Percentiles rank a stretch among this genome's conserved stretches.
Conservation (phyloP, 345 rosid species). For the Cochlearia excelsa region DNA sequence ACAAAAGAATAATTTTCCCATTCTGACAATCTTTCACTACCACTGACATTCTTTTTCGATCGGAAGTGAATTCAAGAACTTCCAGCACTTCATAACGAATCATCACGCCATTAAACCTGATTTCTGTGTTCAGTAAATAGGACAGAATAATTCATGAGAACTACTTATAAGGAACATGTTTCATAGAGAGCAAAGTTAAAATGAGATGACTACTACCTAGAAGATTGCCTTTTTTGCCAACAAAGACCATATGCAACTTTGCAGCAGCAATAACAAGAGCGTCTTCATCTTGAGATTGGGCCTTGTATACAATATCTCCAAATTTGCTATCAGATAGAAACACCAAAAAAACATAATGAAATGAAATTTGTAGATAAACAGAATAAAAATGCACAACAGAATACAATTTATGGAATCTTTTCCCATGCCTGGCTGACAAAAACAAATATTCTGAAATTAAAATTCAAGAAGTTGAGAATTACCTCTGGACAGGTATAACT, state of each 20-base stretch:
- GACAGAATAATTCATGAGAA: conserved; percentile 22
- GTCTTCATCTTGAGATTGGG: conserved; percentile 98
- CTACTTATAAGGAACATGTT: conserved; percentile 24
- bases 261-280: conserved; percentile 98
- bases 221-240: conserved; percentile 61
- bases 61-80: conserved; percentile 92
- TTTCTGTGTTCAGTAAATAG: conserved; percentile 50
- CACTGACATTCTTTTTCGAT: conserved; percentile 95
- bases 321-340: conserved; percentile 57
- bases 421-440: conserved; percentile 5
- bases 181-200: conserved; percentile 29
- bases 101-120: conserved; percentile 57
- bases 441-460: background rate
- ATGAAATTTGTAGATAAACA: conserved; percentile 9
- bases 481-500: conserved; percentile 85
- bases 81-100: conserved; percentile 78
- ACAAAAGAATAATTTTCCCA: conserved; percentile 74
- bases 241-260: conserved; percentile 73
- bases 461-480: conserved; percentile 14
- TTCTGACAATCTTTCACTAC: conserved; percentile 73
- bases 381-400: conserved; percentile 10
- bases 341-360: background rate
- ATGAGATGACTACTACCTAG: conserved; percentile 49
- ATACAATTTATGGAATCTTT: background rate
- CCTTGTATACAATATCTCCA: conserved; percentile 75